Conservation (phyloP, 768 basidiomycete genomes). For the Tephrocybe rancida region DNA sequence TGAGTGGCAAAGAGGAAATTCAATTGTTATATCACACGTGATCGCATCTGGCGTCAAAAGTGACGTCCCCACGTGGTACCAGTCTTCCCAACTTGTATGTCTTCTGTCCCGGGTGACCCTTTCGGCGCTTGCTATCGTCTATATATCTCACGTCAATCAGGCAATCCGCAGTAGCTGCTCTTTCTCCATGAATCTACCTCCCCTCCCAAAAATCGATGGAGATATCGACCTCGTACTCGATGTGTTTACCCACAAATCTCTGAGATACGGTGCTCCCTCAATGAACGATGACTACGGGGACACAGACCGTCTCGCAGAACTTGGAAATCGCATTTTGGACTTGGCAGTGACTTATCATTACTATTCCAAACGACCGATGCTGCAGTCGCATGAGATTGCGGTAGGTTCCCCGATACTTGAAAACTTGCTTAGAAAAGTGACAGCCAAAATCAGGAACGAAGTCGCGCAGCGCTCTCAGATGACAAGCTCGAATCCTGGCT, state of each 20-base stretch:
- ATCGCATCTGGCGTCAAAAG: conserved; percentile 13
- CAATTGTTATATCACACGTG: conserved; percentile 12
- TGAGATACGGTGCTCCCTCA: conserved; percentile 26
- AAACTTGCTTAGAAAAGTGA: no score
- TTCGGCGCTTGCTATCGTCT: conserved; percentile 4
- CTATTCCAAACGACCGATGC: conserved; percentile 46
- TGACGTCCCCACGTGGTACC: no score
- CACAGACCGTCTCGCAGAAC: conserved; percentile 56
- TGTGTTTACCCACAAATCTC: conserved; percentile 53
- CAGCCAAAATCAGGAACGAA: conserved; percentile 22
- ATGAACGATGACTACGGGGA: conserved; percentile 57
- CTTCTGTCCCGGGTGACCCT: conserved; percentile 8
- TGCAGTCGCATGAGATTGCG: conserved; percentile 48
- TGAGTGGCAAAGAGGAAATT: background rate
- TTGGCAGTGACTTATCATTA: conserved; percentile 53
- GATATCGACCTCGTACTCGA: conserved; percentile 58
- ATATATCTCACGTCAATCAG: conserved; percentile 15
- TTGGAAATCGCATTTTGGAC: conserved; percentile 56
- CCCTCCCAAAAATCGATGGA: conserved; percentile 58
- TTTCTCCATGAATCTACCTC: conserved; percentile 31
- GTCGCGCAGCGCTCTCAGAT: conserved; percentile 34
- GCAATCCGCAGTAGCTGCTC: background rate
- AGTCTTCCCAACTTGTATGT: no score
- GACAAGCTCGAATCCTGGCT: conserved; percentile 51
- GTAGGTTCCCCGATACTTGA: no score